Base-by-base conservation (phyloP, 257 asterid species). In the Verbascum thapsus region DNA sequence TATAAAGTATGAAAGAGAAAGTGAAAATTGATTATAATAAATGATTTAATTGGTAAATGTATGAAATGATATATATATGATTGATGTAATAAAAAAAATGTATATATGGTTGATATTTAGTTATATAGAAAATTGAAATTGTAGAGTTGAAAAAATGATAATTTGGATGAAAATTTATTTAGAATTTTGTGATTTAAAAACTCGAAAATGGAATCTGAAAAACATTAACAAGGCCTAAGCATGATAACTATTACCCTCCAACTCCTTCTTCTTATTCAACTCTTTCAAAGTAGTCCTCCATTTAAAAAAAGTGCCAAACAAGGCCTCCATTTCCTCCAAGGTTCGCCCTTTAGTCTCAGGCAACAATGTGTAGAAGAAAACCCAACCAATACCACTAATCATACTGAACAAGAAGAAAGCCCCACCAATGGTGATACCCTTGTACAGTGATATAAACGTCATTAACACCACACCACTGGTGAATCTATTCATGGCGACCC, bases 311-410 rank as follows among this genome's bases (percentile, higher is more conserved):
- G 64, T 69, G 4, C 85, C 88, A 58, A 81, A 81, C 65, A 76
- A 45, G 19, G 3, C 65, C 65, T 78, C 82, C 72, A 75, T 74
- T 11, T 81, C 87, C 74, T 78, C 81, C 53, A 75, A 70, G 32
- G 58, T 63, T 34, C 77, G 49, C 3, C 83, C 86, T 40, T 32
- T 49, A 3, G 82, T 76, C 51, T 80, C 86, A 2, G 83, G 83
- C 37, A 76, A 44, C 76, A 74, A 42, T 0, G 79, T 64, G 42
- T 64, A 80, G 71, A 74, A 80, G 81, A 80, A 77, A 47, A 77
- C 15, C 77, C 79, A 81, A 35, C 67, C 78, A 11, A 61, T 0
- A 0, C 20, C 0, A 0, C 67, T 69, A 35, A 81, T 55, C 7
- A 69, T 83, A 0, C 69, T 7, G 64, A 51, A 77, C 61, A 81